phyloP scores from a whole-genome alignment of 108 stramenopile genomes.

The Cylindrotheca closterium region DNA sequence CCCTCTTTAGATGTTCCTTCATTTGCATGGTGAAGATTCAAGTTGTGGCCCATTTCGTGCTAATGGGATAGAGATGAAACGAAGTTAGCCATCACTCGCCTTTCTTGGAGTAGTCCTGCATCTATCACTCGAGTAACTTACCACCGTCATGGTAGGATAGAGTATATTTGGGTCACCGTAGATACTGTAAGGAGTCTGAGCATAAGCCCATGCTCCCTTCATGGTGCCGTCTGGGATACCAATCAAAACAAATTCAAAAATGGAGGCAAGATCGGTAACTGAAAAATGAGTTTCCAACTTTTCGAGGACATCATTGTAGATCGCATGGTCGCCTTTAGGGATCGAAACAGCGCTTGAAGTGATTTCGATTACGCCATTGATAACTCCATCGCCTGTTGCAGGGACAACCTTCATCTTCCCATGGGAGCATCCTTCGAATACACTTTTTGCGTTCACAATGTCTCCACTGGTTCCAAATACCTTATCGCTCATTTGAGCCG shows the following conservation, averaged over 20 bases:
- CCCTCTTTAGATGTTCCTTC: background rate
- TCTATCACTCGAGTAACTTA: no score
- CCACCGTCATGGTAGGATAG: no score
- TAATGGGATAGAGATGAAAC: constrained; percentile 40
- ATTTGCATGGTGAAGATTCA: constrained; percentile 40
- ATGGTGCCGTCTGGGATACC: constrained; percentile 46
- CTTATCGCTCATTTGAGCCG: constrained; percentile 10
- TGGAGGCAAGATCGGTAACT: background rate
- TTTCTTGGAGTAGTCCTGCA: no score
- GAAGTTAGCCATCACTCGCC: no score
- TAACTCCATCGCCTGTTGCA: background rate
- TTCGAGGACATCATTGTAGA: background rate
- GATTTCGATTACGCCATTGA: constrained; percentile 24
- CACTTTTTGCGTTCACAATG: constrained; percentile 11
- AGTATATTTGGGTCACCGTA: no score
- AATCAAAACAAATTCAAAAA: constrained; percentile 23
- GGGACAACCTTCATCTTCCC: constrained; percentile 7
- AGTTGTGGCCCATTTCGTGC: constrained; percentile 69
- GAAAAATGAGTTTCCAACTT: background rate
- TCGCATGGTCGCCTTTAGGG: background rate
- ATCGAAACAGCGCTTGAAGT: background rate
- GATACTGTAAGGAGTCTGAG: constrained; percentile 26
- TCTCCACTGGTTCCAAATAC: constrained; percentile 27
- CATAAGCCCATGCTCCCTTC: no score
- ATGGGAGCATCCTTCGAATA: constrained; percentile 19